Base-by-base conservation (phyloP, 2,329 filamentous ascomycete genomes). In the Xylaria polymorpha region DNA sequence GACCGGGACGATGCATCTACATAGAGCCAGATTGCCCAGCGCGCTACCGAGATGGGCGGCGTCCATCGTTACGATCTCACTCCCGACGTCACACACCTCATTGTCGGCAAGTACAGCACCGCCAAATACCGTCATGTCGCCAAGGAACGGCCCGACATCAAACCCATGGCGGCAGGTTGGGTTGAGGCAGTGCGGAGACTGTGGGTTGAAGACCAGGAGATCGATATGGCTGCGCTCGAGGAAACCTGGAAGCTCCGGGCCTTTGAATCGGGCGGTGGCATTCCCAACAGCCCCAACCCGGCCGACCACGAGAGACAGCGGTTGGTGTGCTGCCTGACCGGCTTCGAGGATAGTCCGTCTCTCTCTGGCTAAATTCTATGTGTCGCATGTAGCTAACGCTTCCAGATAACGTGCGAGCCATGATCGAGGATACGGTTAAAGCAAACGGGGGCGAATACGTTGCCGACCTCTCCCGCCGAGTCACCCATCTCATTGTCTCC, bases 81-180 rank as follows among this genome's bases (percentile, higher is more conserved):
- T n/a, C 93, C 92, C 66, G 94, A 98, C 79, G 94, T 97, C 57
- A 98, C 96, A 5, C 96, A 99, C 83, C 89, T 99, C 56, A 88
- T 99, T 71, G 93, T 97, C 70, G 96, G 94, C 79, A 91, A 92
- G 76, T 92, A 94, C 76, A 89, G 95, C 78, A 98, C 95, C 0
- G 89, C 92, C 59, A 99, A 99, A 81, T 99, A 99, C 82, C 92
- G 91, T 80, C 97, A 97, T 84, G 95, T 98, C 76, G 96, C 95
- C 63, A 93, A 91, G 77, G 92, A 95, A 79, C 88, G 96, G 61
- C 90, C 91, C 57, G 96, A 99, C 77, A 91, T 99, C 76, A 90
- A 89, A 78, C 91, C 94, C 59, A 90, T 99, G 83, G 88, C 88
- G 51, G 88, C 91, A n/a, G 87, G 88, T 76, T 99, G 94, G 93